Evolutionary conservation across 78 protist species (phyloP).

Genomic region (Dictyostelium intermedium): DNA sequence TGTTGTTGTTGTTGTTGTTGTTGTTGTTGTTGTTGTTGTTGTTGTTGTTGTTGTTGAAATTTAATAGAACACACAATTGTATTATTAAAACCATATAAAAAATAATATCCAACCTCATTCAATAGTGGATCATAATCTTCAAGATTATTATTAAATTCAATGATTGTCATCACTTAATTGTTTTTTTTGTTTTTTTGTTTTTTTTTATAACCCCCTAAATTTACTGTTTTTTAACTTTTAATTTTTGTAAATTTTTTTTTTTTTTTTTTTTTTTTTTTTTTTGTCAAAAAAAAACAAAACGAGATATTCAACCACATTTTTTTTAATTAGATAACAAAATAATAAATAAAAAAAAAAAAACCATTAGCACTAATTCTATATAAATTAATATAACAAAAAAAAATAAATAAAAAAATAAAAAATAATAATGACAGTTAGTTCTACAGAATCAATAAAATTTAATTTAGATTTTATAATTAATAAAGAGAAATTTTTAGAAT

Average conservation of each 20-base stretch:
- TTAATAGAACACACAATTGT: background rate
- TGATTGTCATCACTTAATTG: background rate
- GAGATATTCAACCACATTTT: no score
- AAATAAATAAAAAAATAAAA: background rate
- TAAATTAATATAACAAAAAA: background rate
- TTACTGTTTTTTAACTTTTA: no score
- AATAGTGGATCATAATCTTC: conserved; percentile 15
- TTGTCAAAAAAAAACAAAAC: no score
- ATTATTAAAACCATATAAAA: background rate
- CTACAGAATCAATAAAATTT: background rate
- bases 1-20: background rate
- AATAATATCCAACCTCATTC: background rate
- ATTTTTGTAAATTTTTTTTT: no score
- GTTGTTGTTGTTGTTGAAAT: background rate
- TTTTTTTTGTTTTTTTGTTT: no score
- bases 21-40: background rate
- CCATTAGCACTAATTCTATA: background rate
- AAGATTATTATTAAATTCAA: background rate
- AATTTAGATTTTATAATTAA: background rate
- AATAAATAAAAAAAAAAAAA: no score
- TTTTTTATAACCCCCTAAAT: no score
- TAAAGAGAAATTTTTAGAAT: background rate
- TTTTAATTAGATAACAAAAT: no score
- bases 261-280: no score
- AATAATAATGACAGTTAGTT: background rate